Percentiles rank a stretch among this genome's conserved stretches.
Conservation (phyloP, 2,329 filamentous ascomycete genomes). For the Claviceps paspali region DNA sequence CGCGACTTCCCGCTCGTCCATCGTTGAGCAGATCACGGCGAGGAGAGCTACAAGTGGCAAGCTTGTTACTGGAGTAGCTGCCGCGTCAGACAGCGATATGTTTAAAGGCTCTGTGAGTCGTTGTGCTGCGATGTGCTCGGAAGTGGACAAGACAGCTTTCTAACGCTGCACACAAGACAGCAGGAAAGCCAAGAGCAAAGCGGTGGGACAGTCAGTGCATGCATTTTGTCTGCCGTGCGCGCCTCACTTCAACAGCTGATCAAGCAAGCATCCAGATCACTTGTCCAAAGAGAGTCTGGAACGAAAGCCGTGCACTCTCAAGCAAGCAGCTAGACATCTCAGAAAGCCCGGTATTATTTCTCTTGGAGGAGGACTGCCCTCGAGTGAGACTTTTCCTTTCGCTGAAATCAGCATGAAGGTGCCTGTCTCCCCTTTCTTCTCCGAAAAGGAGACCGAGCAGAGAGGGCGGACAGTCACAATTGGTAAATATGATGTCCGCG, state of each 20-base stretch:
- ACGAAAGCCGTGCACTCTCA: conserved; percentile 56
- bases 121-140: neutral
- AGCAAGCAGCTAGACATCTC: conserved; percentile 65
- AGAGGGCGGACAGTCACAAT: conserved; percentile 47
- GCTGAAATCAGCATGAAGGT: conserved; percentile 62
- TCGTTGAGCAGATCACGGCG: conserved; percentile 16
- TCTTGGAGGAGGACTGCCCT: conserved; percentile 79
- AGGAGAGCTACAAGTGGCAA: conserved; percentile 53
- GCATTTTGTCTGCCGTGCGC: neutral
- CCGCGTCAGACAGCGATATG: conserved; percentile 61
- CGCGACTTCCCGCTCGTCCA: conserved; percentile 7
- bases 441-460: conserved; percentile 48
- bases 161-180: conserved; percentile 13
- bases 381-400: conserved; percentile 84
- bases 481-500: conserved; percentile 69
- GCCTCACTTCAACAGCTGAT: neutral
- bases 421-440: conserved; percentile 53
- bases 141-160: neutral
- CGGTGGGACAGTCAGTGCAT: conserved; percentile 63
- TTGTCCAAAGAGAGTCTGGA: conserved; percentile 47
- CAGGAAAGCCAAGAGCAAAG: conserved; percentile 59
- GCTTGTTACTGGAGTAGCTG: conserved; percentile 61
- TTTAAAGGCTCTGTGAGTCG: conserved; percentile 58
- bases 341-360: conserved; percentile 77
- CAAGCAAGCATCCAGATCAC: conserved; percentile 25